Conservation (phyloP, 257 asterid genomes). For the Gentiana straminea region DNA sequence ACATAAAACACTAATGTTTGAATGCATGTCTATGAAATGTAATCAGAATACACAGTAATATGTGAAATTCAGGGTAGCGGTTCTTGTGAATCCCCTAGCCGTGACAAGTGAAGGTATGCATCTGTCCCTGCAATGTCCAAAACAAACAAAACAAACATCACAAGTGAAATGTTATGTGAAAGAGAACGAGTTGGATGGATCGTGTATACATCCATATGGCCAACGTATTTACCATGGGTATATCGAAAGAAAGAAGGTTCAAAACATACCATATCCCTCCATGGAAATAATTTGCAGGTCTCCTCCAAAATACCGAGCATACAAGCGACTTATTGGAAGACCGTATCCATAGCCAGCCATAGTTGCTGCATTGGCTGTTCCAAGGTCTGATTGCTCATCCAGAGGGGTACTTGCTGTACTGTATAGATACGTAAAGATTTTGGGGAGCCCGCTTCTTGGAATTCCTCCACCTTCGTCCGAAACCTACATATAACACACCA, state of each 20-base stretch:
- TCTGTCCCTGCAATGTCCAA: slow-evolving; percentile 29
- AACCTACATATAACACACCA: slow-evolving; percentile 29
- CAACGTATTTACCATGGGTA: neutral
- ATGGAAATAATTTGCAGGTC: slow-evolving; percentile 88
- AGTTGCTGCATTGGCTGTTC: slow-evolving; percentile 37
- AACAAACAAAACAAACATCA: neutral
- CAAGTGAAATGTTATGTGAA: too few species aligned
- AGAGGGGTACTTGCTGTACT: slow-evolving; percentile 79
- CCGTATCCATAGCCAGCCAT: slow-evolving; percentile 98
- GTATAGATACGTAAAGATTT: slow-evolving; percentile 77
- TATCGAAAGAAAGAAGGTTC: neutral
- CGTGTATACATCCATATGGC: too few species aligned
- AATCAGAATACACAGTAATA: neutral
- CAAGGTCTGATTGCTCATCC: slow-evolving; percentile 61
- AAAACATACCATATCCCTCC: slow-evolving; percentile 87
- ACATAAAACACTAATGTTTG: neutral
- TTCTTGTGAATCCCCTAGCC: slow-evolving; percentile 48
- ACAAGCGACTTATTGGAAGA: slow-evolving; percentile 88
- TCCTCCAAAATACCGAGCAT: slow-evolving; percentile 92
- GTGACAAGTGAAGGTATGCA: slow-evolving; percentile 43
- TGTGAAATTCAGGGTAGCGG: slow-evolving; percentile 29
- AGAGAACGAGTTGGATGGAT: too few species aligned
- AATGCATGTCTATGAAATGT: neutral
- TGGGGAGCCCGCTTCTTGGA: slow-evolving; percentile 85
- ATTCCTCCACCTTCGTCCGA: slow-evolving; percentile 99